Evolutionary conservation across 2,329 filamentous ascomycete species (phyloP).

Genomic region (Mycosphaerella arachidis): DNA sequence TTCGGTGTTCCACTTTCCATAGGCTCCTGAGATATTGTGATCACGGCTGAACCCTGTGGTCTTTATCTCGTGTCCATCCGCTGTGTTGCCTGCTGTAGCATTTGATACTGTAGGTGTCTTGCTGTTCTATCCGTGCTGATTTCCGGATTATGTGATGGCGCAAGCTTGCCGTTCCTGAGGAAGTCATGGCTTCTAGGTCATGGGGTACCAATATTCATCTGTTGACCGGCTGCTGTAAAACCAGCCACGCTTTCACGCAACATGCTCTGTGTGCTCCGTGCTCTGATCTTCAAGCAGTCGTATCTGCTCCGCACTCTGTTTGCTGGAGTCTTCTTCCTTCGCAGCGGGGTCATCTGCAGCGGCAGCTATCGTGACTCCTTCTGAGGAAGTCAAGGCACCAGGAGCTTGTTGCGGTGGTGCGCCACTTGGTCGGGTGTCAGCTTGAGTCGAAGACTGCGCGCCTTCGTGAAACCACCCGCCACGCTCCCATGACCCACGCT

Average conservation of each 20-base stretch:
- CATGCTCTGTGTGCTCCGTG: slow-evolving; percentile 1
- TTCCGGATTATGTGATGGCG: not conserved
- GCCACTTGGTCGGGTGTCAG: slow-evolving; percentile 34
- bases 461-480: slow-evolving; percentile 73
- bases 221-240: not conserved
- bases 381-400: slow-evolving; percentile 15
- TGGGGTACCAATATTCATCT: not conserved
- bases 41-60: not conserved
- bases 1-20: no score
- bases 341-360: slow-evolving; percentile 30
- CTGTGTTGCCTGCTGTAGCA: not conserved
- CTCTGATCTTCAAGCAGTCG: slow-evolving; percentile 27
- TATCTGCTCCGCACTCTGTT: slow-evolving; percentile 32
- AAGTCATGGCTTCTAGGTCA: not conserved
- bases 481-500: slow-evolving; percentile 70
- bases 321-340: slow-evolving; percentile 30
- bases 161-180: not conserved
- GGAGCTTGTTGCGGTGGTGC: slow-evolving; percentile 18
- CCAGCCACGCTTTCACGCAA: not conserved
- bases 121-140: not conserved
- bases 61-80: not conserved
- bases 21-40: not conserved
- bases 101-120: not conserved
- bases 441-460: slow-evolving; percentile 36
- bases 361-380: slow-evolving; percentile 32